Percentiles rank a stretch among this genome's conserved stretches.
Conservation (phyloP, 345 rosid species). For the Raphanus sativus region DNA sequence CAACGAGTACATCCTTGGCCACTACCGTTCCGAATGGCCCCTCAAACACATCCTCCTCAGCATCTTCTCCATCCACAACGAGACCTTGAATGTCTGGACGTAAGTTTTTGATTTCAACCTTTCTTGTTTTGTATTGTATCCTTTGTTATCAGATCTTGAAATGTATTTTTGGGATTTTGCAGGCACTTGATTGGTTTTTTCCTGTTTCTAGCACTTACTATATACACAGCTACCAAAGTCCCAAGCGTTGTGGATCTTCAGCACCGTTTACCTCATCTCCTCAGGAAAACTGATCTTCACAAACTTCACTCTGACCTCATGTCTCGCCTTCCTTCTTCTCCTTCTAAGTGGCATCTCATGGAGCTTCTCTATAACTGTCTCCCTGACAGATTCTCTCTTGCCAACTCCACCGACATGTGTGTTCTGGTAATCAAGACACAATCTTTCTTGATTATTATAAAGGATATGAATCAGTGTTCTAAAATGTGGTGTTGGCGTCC, state of each 20-base stretch:
- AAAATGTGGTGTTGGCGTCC: too few species aligned
- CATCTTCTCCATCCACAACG: constrained; percentile 82
- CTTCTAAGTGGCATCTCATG: constrained; percentile 76
- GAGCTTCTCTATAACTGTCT: constrained; percentile 87
- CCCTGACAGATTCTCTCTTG: constrained; percentile 74
- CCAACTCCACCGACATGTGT: constrained; percentile 72
- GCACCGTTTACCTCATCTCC: constrained; percentile 57
- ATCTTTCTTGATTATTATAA: not conserved
- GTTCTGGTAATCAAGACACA: constrained; percentile 60
- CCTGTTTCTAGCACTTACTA: constrained; percentile 81
- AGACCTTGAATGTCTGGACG: constrained; percentile 98
- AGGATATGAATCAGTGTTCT: too few species aligned
- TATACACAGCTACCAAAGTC: constrained; percentile 78
- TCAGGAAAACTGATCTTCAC: constrained; percentile 75
- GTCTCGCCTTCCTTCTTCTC: constrained; percentile 74
- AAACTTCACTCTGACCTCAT: constrained; percentile 57
- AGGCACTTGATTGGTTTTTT: constrained; percentile 99
- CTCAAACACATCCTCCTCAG: constrained; percentile 82
- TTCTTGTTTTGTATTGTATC: too few species aligned
- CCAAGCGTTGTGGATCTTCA: constrained; percentile 82
- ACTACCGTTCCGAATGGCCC: constrained; percentile 94
- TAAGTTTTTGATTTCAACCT: constrained; percentile 36
- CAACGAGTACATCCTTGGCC: constrained; percentile 81
- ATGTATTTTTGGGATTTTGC: constrained; percentile 24
- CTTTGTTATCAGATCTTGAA: too few species aligned